Conservation (phyloP, 2,329 filamentous ascomycete species). For the Venturia carpophila region DNA sequence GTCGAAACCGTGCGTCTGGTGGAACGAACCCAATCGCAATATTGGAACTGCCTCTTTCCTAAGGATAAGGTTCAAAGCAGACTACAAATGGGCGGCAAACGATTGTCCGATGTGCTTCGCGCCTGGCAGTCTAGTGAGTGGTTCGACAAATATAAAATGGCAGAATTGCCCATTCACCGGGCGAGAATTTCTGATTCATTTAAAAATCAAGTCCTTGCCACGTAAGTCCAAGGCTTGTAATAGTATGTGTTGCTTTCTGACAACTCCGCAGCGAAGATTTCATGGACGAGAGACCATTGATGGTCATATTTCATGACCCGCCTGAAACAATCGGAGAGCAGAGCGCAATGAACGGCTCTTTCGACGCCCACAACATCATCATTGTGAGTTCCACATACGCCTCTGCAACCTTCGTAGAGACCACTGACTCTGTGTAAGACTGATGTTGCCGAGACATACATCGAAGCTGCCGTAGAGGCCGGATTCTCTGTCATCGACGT, state of each 20-base stretch:
- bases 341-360: constrained; percentile 51
- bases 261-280: constrained; percentile 50
- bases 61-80: constrained; percentile 39
- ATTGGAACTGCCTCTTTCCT: constrained; percentile 84
- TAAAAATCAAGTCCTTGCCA: constrained; percentile 78
- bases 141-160: constrained; percentile 67
- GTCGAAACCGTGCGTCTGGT: constrained; percentile 51
- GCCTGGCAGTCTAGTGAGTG: constrained; percentile 65
- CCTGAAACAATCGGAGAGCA: constrained; percentile 37
- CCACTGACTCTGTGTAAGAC: constrained; percentile 51
- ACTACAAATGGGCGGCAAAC: constrained; percentile 47
- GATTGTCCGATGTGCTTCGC: constrained; percentile 74
- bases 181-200: constrained; percentile 67
- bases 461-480: constrained; percentile 72
- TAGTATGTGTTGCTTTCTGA: background rate
- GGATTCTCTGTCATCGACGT: constrained; percentile 83
- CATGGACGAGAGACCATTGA: constrained; percentile 55
- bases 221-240: constrained; percentile 38
- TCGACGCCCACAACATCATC: constrained; percentile 81
- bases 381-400: constrained; percentile 52
- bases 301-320: constrained; percentile 89
- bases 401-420: constrained; percentile 19
- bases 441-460: constrained; percentile 71
- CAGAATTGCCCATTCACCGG: constrained; percentile 70
- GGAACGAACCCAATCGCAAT: constrained; percentile 52